Conservation (phyloP, 169 alveolate genomes). For the Plasmodium adleri region DNA sequence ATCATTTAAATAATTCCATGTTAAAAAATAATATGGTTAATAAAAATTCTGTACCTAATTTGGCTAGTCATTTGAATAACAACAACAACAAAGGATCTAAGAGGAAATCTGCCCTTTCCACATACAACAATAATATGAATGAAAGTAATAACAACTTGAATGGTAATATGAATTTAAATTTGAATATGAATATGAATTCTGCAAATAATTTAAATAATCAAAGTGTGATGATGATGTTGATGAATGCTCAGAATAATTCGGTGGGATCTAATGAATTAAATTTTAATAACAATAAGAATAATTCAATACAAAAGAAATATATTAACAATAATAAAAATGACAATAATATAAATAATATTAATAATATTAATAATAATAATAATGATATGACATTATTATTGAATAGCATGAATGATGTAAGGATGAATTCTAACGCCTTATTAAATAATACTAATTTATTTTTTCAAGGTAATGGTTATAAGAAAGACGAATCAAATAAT, state of each 20-base stretch:
- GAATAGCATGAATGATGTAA: neutral
- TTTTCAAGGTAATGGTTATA: neutral
- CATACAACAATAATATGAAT: neutral
- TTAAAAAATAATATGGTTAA: too few relatives aligned
- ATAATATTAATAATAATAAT: neutral
- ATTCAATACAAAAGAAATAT: conserved; percentile 9
- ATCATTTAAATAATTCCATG: too few relatives aligned
- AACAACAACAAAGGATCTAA: too few relatives aligned
- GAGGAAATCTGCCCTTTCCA: too few relatives aligned
- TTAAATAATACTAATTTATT: neutral
- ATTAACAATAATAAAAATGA: conserved; percentile 6
- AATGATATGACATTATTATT: neutral
- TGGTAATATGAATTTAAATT: neutral
- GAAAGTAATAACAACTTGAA: neutral
- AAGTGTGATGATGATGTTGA: too few relatives aligned
- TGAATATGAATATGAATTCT: neutral
- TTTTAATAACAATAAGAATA: conserved; percentile 7
- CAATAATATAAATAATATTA: neutral
- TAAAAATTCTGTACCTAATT: too few relatives aligned
- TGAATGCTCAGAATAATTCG: too few relatives aligned
- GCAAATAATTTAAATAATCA: neutral
- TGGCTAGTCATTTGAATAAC: too few relatives aligned
- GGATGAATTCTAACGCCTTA: neutral
- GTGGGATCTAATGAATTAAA: neutral
- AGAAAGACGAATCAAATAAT: neutral